These are phyloP conservation scores for Tolypocladium amazonense DNA, from an alignment of 2,329 filamentous ascomycete genomes.

Conservation along the genomic window DNA sequence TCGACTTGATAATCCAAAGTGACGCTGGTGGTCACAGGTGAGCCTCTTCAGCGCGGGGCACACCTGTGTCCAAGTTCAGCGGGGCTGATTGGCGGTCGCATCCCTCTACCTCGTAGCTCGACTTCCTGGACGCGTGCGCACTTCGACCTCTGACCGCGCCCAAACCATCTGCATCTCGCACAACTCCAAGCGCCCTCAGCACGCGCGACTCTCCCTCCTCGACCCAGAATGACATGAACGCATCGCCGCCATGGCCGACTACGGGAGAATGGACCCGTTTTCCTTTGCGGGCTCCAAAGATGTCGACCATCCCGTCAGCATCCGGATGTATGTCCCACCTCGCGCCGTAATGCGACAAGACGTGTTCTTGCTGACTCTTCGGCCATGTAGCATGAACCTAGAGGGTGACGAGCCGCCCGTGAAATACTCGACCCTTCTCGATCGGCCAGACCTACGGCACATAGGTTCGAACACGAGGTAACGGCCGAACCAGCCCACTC, in stretches of 20 bases:
- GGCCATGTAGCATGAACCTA: constrained; percentile 30
- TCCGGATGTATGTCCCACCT: constrained; percentile 44
- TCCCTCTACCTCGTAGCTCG: not conserved
- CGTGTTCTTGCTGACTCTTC: constrained; percentile 8
- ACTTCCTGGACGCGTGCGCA: not conserved
- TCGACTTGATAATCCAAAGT: not conserved
- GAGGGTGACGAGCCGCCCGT: constrained; percentile 32
- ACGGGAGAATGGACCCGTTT: constrained; percentile 74
- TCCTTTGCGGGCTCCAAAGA: constrained; percentile 87
- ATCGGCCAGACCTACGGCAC: constrained; percentile 71
- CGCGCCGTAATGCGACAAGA: not conserved
- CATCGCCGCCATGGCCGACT: constrained; percentile 21
- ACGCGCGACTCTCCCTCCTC: not conserved
- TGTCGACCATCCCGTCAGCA: constrained; percentile 61
- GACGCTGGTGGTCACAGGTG: not conserved
- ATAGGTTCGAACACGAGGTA: constrained; percentile 76
- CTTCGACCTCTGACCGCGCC: not conserved
- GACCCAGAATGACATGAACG: constrained; percentile 17
- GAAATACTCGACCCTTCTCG: constrained; percentile 58
- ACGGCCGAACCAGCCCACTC: constrained; percentile 1
- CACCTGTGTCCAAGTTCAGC: not conserved
- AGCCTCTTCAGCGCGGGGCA: not conserved
- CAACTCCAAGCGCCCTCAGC: not conserved
- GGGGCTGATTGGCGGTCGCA: not conserved
- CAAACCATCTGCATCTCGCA: not conserved